Evolutionary conservation across 768 basidiomycete genomes (phyloP).

Genomic region (Cystobasidium tubakii): DNA sequence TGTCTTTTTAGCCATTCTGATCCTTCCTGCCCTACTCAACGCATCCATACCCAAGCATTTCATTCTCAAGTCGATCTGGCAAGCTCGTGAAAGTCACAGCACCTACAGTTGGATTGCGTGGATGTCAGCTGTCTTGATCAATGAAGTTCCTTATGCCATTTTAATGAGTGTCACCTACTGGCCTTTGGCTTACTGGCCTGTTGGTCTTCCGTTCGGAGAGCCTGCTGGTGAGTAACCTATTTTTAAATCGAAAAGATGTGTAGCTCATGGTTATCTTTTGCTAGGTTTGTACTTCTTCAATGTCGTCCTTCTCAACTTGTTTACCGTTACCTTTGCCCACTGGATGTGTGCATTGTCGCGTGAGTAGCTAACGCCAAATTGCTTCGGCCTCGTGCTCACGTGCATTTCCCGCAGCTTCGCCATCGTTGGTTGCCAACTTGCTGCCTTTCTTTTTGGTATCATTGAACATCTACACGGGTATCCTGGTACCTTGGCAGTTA

Average conservation of each 20-base stretch:
- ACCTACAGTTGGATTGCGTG: slow-evolving; percentile 1
- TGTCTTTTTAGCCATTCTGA: background rate
- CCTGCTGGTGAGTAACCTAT: background rate
- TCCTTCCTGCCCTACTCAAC: slow-evolving; percentile 3
- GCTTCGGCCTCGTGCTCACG: background rate
- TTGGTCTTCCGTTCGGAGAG: slow-evolving; percentile 5
- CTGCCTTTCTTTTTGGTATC: slow-evolving; percentile 9
- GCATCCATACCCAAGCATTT: slow-evolving; percentile 9
- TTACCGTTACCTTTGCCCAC: slow-evolving; percentile 10
- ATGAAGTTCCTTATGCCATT: slow-evolving; percentile 7
- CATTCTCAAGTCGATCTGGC: slow-evolving; percentile 10
- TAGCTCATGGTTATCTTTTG: too few relatives aligned
- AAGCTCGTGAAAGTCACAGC: background rate
- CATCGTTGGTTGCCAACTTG: slow-evolving; percentile 1
- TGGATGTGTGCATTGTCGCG: slow-evolving; percentile 9
- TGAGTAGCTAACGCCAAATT: background rate
- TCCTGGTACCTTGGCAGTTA: slow-evolving; percentile 3
- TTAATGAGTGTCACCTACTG: slow-evolving; percentile 3
- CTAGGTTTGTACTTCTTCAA: slow-evolving; percentile 4
- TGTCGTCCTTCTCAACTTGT: slow-evolving; percentile 11
- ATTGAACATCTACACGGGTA: slow-evolving; percentile 5
- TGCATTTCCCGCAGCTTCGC: background rate
- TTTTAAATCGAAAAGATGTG: too few relatives aligned
- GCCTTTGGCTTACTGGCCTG: slow-evolving; percentile 12
- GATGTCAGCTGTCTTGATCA: slow-evolving; percentile 5